Evolutionary conservation across 495 filamentous ascomycete species (phyloP).

Genomic region (Trichocladium uniseriatum): DNA sequence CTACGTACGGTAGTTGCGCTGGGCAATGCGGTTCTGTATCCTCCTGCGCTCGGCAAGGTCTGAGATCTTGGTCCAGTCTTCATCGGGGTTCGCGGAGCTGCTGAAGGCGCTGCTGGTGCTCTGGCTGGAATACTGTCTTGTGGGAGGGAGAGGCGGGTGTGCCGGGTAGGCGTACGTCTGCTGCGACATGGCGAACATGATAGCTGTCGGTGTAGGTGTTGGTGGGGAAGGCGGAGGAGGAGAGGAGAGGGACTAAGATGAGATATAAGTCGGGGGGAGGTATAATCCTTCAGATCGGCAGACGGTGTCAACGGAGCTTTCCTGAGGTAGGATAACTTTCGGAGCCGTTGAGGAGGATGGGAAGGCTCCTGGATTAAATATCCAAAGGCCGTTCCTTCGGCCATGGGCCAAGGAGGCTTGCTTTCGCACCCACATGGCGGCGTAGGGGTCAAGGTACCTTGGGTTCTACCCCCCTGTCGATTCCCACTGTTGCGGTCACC

Average conservation of each 20-base stretch:
- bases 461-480: background rate
- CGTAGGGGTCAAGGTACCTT: slow-evolving; percentile 6
- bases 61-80: slow-evolving; percentile 99
- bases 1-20: slow-evolving; percentile 93
- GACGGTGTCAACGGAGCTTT: background rate
- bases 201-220: background rate
- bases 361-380: slow-evolving; percentile 12
- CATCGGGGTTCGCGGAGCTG: slow-evolving; percentile 89
- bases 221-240: background rate
- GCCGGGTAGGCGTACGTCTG: slow-evolving; percentile 37
- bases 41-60: slow-evolving; percentile 87
- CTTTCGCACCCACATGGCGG: slow-evolving; percentile 10
- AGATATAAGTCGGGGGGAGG: background rate
- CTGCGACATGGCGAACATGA: slow-evolving; percentile 39
- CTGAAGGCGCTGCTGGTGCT: slow-evolving; percentile 94
- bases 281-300: background rate
- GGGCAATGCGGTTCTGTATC: slow-evolving; percentile 96
- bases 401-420: slow-evolving; percentile 4
- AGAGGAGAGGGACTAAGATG: background rate
- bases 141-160: slow-evolving; percentile 25
- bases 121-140: slow-evolving; percentile 57
- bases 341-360: background rate
- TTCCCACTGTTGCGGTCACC: background rate
- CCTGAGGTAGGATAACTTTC: background rate
- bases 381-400: slow-evolving; percentile 1